Base-by-base conservation (phyloP, 2,329 filamentous ascomycete genomes). In the Botryotinia globosa region DNA sequence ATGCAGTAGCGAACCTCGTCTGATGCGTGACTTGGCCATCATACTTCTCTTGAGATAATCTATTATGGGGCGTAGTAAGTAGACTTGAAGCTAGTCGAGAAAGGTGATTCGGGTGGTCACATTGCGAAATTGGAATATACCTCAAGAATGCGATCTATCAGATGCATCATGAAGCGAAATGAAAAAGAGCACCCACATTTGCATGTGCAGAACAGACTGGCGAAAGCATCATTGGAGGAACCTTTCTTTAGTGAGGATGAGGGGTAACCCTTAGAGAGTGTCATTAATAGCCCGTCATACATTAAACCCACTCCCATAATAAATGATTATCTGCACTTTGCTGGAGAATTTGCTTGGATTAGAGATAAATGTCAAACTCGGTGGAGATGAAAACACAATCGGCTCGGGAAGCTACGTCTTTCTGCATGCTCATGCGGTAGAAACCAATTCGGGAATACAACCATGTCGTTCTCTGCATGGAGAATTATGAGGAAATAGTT, bases 381-480 rank as follows among this genome's bases (percentile, higher is more conserved):
- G 69, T 72, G 69, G 62, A 72, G 69, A 58, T 54, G n/a, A 59
- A 34, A 34, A 58, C 32, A 39, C 59, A 54, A 34, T 72, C 69
- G 62, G 69, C 18, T 58, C 48, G 66, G 69, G n/a, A 67, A 67
- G 48, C 48, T 56, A 37, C 65, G 48, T 67, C 48, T 67, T 32
- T 48, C 65, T 56, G 65, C 48, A 42, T 42, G 34, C 65, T 56
- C 39, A 72, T 72, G 69, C 69, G 39, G 51, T 63, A 59, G 59
- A 67, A 67, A 72, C 66, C 62, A 72, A 10, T 72, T 59, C 39
- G 51, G 69, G 69, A 72, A 72, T 48, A 58, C 59, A 59, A 37
- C 69, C 69, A 67, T 72, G 69, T 67, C 69, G 48, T 67, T 72
- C 48, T 48, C 39, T 71, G 69, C 69, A 59, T 71, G n/a, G 44